Base-by-base conservation (phyloP, 176 grass and related monocot species). In the Panicum miliaceum region DNA sequence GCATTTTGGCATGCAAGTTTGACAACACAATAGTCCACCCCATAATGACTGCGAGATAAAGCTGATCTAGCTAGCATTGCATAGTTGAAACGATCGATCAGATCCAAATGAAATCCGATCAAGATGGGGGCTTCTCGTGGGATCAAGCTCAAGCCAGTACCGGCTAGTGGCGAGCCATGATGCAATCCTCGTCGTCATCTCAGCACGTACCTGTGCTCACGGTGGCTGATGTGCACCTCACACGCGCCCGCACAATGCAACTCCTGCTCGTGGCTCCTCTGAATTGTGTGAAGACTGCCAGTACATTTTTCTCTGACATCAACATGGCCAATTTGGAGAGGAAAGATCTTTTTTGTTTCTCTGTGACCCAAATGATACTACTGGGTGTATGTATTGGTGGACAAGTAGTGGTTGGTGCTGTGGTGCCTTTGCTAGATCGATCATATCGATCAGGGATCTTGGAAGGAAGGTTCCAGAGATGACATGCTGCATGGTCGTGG, bases 1-100 rank as follows among this genome's bases (percentile, higher is more conserved):
- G 56, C 10, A 8, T 34, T 29, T 53, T n/a, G 22, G 72, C 37
- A 59, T 56, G 61, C 29, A 77, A 47, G 62, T 52, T 71, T 71
- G 64, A 62, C 56, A 83, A 78, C 41, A n/a, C 37, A 85, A 61
- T 1, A 27, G 14, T 51, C 52, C 64, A 29, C 75, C 7, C 29
- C 51, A 47, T 62, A 46, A 63, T 32, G 22, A 15, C 22, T 7
- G 15, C 38, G 9, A 18, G 7, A 22, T 4, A 11, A 69, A 20
- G n/a, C n/a, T n/a, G n/a, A n/a, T n/a, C n/a, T n/a, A n/a, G n/a
- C n/a, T n/a, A n/a, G n/a, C n/a, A n/a, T n/a, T n/a, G n/a, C n/a
- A n/a, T n/a, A n/a, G n/a, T n/a, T n/a, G n/a, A n/a, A n/a, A 32
- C 29, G 29, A 32, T 32, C 29, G 29, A 32, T 2, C 29, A 32